These are phyloP conservation scores for Hyaloraphidium curvatum DNA, from an alignment of 192 early-diverging fungal species.

Conservation along the genomic window DNA sequence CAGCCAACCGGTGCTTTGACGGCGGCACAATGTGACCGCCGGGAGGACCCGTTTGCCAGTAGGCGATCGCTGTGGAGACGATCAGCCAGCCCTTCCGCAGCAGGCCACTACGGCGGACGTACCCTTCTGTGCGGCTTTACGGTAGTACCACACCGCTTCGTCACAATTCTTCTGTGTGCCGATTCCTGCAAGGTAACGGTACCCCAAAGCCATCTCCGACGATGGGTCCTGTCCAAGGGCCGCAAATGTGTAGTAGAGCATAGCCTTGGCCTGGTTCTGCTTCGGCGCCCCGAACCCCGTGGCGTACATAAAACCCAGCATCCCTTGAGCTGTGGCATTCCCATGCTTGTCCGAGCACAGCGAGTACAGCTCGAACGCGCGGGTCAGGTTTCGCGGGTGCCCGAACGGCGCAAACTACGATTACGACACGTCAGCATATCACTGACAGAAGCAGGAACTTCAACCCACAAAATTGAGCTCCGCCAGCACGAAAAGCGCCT, in stretches of 20 bases:
- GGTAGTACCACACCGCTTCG: constrained; percentile 60
- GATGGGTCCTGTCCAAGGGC: constrained; percentile 47
- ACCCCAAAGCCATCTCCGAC: constrained; percentile 69
- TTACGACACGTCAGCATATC: too few species aligned
- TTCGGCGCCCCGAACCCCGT: constrained; percentile 62
- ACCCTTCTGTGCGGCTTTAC: constrained; percentile 59
- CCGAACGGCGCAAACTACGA: too few species aligned
- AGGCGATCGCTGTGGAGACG: constrained; percentile 30
- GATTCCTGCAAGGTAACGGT: constrained; percentile 61
- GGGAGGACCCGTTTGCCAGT: constrained; percentile 57
- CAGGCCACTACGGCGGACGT: constrained; percentile 1
- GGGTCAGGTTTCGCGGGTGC: too few species aligned
- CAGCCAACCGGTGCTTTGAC: constrained; percentile 44
- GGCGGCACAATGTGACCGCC: constrained; percentile 53
- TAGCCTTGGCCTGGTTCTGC: constrained; percentile 35
- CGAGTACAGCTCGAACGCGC: too few species aligned
- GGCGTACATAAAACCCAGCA: constrained; percentile 77
- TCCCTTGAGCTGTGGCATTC: constrained; percentile 68
- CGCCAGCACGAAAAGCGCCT: too few species aligned
- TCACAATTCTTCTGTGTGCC: constrained; percentile 59
- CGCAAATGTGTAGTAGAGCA: constrained; percentile 65
- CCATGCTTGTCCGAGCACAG: too few species aligned
- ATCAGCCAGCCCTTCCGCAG: background rate
- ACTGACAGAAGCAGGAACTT: too few species aligned
- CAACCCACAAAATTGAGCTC: too few species aligned